Evolutionary conservation across 176 grass and related monocot species (phyloP).

Genomic region (Raddia distichophylla): DNA sequence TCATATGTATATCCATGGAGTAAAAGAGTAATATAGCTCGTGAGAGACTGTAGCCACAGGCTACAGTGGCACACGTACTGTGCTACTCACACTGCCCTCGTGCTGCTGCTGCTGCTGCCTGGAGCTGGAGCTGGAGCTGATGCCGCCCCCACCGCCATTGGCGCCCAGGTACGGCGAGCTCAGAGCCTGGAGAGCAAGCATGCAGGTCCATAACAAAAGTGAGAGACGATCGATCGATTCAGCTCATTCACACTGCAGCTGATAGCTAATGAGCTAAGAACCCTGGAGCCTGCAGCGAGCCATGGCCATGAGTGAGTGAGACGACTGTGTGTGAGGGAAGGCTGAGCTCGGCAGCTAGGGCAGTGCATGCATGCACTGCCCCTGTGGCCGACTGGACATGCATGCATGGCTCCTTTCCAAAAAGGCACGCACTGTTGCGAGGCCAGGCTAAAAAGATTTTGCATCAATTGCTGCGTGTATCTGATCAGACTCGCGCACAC

Average conservation of each 20-base stretch:
- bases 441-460: constrained; percentile 46
- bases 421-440: constrained; percentile 40
- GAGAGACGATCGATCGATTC: not conserved
- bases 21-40: not conserved
- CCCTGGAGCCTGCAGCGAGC: not conserved
- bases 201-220: not conserved
- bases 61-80: not conserved
- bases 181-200: constrained; percentile 65
- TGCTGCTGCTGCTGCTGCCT: constrained; percentile 35
- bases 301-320: not conserved
- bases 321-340: not conserved
- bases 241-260: not conserved
- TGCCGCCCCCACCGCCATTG: constrained; percentile 41
- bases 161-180: constrained; percentile 78
- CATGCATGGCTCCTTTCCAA: constrained; percentile 25
- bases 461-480: constrained; percentile 26
- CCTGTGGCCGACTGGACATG: not conserved
- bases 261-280: not conserved
- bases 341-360: not conserved
- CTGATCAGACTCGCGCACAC: constrained; percentile 42
- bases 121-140: constrained; percentile 22
- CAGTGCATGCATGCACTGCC: not conserved
- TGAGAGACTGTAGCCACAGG: constrained; percentile 9
- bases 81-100: constrained; percentile 35
- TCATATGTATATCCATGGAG: not conserved